Conservation (phyloP, 495 filamentous ascomycete species). For the Aspergillus cristatus region DNA sequence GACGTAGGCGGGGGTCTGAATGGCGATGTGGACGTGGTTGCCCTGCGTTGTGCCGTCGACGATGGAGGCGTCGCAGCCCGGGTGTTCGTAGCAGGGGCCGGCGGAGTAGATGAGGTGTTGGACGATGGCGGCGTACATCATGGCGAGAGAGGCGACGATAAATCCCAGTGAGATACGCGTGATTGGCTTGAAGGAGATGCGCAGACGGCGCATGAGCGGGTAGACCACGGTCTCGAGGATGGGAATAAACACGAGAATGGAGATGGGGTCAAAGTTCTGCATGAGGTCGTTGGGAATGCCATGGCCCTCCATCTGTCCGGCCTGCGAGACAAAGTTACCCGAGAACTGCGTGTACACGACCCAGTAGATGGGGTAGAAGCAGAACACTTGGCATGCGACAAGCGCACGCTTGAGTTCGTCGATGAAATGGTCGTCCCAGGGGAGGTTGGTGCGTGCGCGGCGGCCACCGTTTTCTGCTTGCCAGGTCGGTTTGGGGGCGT, state of each 20-base stretch:
- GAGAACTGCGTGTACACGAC: slow-evolving; percentile 52
- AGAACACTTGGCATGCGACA: slow-evolving; percentile 51
- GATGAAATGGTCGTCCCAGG: slow-evolving; percentile 56
- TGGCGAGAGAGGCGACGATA: slow-evolving; percentile 52
- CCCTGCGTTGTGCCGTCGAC: slow-evolving; percentile 24
- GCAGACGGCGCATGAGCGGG: slow-evolving; percentile 52
- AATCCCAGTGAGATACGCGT: slow-evolving; percentile 69
- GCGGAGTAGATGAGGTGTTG: slow-evolving; percentile 63
- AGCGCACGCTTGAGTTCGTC: slow-evolving; percentile 54
- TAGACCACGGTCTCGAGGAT: slow-evolving; percentile 60
- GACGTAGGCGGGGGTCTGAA: slow-evolving; percentile 61
- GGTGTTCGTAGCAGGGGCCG: slow-evolving; percentile 38
- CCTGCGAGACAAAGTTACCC: slow-evolving; percentile 50
- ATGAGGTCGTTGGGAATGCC: slow-evolving; percentile 66
- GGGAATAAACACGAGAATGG: slow-evolving; percentile 64
- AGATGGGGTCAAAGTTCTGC: slow-evolving; percentile 66
- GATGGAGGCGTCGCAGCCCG: slow-evolving; percentile 23
- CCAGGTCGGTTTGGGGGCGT: slow-evolving; percentile 52
- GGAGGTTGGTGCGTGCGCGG: slow-evolving; percentile 17
- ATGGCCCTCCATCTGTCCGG: slow-evolving; percentile 44
- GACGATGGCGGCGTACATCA: slow-evolving; percentile 57
- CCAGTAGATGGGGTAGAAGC: slow-evolving; percentile 54
- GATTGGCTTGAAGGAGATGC: slow-evolving; percentile 61
- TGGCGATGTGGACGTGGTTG: slow-evolving; percentile 53
- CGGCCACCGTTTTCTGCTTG: slow-evolving; percentile 37